A percentile compares a stretch with the other conserved stretches of the same genome.
Conservation (phyloP, 805 yeast genomes). For the Jamesozyma gamospora region DNA sequence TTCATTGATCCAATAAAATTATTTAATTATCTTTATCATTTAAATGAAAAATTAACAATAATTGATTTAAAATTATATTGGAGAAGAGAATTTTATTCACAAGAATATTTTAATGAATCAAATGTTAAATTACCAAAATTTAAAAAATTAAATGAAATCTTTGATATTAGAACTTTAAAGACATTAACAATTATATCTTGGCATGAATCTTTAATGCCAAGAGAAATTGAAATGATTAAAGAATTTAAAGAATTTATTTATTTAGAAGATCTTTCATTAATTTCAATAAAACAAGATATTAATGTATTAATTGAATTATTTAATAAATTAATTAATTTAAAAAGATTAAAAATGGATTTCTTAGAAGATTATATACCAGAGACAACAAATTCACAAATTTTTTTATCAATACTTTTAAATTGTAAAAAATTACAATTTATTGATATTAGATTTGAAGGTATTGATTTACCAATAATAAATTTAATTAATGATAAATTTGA, state of each 20-base stretch:
- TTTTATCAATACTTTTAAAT: slow-evolving; percentile 27
- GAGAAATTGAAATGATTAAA: slow-evolving; percentile 29
- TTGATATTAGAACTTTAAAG: slow-evolving; percentile 29
- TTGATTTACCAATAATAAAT: slow-evolving; percentile 25
- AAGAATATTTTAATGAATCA: slow-evolving; percentile 17
- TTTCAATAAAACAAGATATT: slow-evolving; percentile 32
- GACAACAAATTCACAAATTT: slow-evolving; percentile 27
- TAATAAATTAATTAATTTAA: slow-evolving; percentile 22
- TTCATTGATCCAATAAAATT: slow-evolving; percentile 33
- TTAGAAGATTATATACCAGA: slow-evolving; percentile 29
- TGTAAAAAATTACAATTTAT: slow-evolving; percentile 30
- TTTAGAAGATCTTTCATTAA: slow-evolving; percentile 33
- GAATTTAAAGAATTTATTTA: slow-evolving; percentile 31
- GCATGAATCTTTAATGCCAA: slow-evolving; percentile 30
- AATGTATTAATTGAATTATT: slow-evolving; percentile 27
- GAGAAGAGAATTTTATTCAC: slow-evolving; percentile 32
- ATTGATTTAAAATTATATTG: slow-evolving; percentile 33
- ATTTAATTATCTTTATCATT: slow-evolving; percentile 30
- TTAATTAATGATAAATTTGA: slow-evolving; percentile 20
- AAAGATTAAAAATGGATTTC: slow-evolving; percentile 34
- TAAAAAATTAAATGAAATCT: slow-evolving; percentile 28
- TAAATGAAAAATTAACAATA: slow-evolving; percentile 26
- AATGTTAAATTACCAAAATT: slow-evolving; percentile 13
- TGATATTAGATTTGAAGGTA: slow-evolving; percentile 31
- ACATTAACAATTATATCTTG: slow-evolving; percentile 35